Base-by-base conservation (phyloP, 805 yeast species). In the Lipomyces anomalus region DNA sequence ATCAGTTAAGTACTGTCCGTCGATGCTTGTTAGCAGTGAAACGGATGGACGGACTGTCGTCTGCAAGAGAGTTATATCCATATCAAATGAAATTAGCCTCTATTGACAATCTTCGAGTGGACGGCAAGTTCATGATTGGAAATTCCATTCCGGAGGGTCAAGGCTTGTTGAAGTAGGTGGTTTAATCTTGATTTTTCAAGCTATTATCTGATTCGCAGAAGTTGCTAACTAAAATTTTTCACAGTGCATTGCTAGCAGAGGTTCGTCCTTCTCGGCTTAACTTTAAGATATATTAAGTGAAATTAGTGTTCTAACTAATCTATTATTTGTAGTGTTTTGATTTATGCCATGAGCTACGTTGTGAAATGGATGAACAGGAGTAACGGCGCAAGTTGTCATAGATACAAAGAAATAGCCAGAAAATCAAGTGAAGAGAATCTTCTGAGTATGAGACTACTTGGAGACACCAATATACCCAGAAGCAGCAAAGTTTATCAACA, bases 71-170 rank as follows among this genome's bases (percentile, higher is more conserved):
- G 61, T 71, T 92, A 44, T 92, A 89, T 60, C 99, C 98, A 4
- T 92, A 86, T 63, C 97, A 92, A 66, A 78, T 92, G 79, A 92
- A 92, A 67, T 72, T 92, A 45, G 92, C 94, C 1, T 81, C 92
- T 13, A 73, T 92, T 48, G 98, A 92, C 63, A 84, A 88, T 59
- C 62, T 83, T 60, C 78, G 97, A 60, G 73, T 69, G 11, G 97
- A 92, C 62, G 99, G 99, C 5, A 90, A 86, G 68, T 92, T 92
- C 59, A 79, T 84, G 60, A 83, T 87, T 38, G 86, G 84, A 50
- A 85, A 80, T 42, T 84, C 86, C 53, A 83, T 92, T 35, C 99
- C 99, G 2, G 97, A 92, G 63, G 99, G 99, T 9, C 99, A 92
- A 66, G 98, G 97, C 4, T 79, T 95, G n/a, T 71, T 92, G 52